A percentile compares a stretch with the other conserved stretches of the same genome.
These are phyloP conservation scores for Leishmania guyanensis DNA, from an alignment of 208 protist species.

Conservation along the genomic window DNA sequence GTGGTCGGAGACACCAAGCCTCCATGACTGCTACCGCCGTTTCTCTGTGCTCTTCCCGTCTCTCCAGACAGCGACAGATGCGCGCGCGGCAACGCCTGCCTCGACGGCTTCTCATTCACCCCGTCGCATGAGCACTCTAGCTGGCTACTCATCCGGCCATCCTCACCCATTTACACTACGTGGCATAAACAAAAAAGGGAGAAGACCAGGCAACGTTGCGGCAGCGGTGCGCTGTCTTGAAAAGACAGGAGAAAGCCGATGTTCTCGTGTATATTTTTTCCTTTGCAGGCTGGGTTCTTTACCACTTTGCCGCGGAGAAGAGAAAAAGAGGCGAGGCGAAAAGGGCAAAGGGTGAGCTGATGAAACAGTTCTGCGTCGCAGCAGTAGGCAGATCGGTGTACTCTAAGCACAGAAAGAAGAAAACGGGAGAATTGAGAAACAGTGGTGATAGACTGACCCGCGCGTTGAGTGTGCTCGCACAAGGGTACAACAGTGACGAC, in stretches of 20 bases:
- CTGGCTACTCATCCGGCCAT: conserved; percentile 29
- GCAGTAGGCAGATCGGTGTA: not conserved
- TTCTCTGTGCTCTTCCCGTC: conserved; percentile 3
- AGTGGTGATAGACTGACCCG: not conserved
- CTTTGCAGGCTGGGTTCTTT: not conserved
- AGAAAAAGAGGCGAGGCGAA: not conserved
- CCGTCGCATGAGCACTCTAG: conserved; percentile 25
- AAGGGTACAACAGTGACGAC: not conserved
- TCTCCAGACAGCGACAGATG: conserved; percentile 18
- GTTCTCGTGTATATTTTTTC: not conserved
- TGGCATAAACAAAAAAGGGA: conserved; percentile 1
- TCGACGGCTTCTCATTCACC: conserved; percentile 14
- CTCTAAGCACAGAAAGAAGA: not conserved
- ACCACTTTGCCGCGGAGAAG: not conserved
- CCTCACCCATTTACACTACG: conserved; percentile 23
- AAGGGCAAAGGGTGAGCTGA: not conserved
- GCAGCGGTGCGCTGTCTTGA: not conserved
- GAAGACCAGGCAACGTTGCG: not conserved
- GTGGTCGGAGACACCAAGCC: conserved; percentile 13
- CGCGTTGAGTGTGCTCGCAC: not conserved
- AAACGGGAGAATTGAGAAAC: not conserved
- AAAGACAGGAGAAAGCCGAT: not conserved
- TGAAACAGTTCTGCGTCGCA: not conserved
- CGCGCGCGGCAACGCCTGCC: not conserved
- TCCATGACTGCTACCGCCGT: conserved; percentile 5